Evolutionary conservation across 1,139 yeast species (phyloP).

Genomic region (Saccharomyces hybrid): DNA sequence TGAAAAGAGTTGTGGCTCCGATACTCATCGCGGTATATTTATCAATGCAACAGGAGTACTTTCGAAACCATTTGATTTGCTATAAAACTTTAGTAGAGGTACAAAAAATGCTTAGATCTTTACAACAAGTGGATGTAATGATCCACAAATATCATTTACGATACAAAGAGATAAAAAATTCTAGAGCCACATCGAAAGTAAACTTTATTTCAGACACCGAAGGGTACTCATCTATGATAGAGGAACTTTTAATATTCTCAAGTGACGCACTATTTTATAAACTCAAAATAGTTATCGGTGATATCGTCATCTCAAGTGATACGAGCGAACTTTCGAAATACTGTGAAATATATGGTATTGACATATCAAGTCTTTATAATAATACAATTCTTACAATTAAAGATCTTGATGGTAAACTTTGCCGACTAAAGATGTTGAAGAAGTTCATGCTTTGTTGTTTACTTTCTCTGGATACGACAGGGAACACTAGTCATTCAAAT

Average conservation of each 20-base stretch:
- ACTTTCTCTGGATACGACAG: slow-evolving; percentile 1
- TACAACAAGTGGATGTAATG: slow-evolving; percentile 17
- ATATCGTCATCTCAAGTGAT: slow-evolving; percentile 14
- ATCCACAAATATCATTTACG: slow-evolving; percentile 16
- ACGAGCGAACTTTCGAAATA: slow-evolving; percentile 15
- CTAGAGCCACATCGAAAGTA: slow-evolving; percentile 11
- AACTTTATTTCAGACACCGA: slow-evolving; percentile 4
- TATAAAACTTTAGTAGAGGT: slow-evolving; percentile 15
- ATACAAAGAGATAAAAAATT: slow-evolving; percentile 15
- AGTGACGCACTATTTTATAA: slow-evolving; percentile 20
- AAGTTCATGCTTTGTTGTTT: slow-evolving; percentile 22
- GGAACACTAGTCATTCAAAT: background rate
- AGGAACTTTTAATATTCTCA: slow-evolving; percentile 16
- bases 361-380: slow-evolving; percentile 15
- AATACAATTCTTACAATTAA: slow-evolving; percentile 10
- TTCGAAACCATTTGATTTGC: slow-evolving; percentile 17
- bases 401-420: slow-evolving; percentile 14
- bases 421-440: slow-evolving; percentile 15
- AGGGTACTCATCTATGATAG: slow-evolving; percentile 7
- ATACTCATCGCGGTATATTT: slow-evolving; percentile 16
- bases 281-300: slow-evolving; percentile 8
- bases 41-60: slow-evolving; percentile 22
- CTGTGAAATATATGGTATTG: slow-evolving; percentile 20
- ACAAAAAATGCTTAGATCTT: slow-evolving; percentile 11
- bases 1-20: slow-evolving; percentile 10